A percentile compares a stretch with the other conserved stretches of the same genome.
Evolutionary conservation across 2,329 filamentous ascomycete genomes (phyloP).

Genomic region (Colletotrichum destructivum): DNA sequence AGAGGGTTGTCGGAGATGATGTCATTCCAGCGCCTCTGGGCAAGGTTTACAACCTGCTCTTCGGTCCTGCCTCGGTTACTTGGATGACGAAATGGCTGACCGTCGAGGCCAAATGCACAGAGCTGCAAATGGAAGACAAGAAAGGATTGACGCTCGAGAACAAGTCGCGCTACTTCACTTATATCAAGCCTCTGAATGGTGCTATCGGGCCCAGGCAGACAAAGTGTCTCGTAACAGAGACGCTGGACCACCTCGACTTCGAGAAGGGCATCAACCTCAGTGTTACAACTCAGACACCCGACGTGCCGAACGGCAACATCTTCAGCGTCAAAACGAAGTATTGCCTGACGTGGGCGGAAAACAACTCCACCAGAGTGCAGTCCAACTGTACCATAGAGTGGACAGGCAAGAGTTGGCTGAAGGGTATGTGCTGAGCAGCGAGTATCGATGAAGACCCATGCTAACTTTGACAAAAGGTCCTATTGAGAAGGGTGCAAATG

Average conservation of each 20-base stretch:
- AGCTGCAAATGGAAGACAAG: constrained; percentile 90
- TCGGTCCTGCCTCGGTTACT: constrained; percentile 82
- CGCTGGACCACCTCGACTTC: constrained; percentile 85
- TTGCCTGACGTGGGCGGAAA: constrained; percentile 92
- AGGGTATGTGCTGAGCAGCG: constrained; percentile 72
- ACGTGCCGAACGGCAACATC: constrained; percentile 93
- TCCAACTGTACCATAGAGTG: constrained; percentile 95
- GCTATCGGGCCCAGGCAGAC: constrained; percentile 94
- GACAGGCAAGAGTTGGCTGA: constrained; percentile 98
- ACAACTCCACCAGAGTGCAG: constrained; percentile 86
- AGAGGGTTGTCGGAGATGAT: constrained; percentile 89
- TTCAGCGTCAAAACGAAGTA: constrained; percentile 96
- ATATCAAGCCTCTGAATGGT: constrained; percentile 90
- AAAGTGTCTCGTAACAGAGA: constrained; percentile 91
- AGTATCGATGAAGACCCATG: neutral
- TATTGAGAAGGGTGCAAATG: constrained; percentile 95
- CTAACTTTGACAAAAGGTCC: constrained; percentile 73
- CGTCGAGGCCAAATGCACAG: constrained; percentile 88
- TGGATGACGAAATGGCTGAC: constrained; percentile 92
- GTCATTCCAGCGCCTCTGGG: constrained; percentile 89
- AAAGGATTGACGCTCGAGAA: constrained; percentile 83
- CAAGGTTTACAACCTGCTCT: constrained; percentile 90
- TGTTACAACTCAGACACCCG: constrained; percentile 89
- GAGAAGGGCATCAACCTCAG: constrained; percentile 90
- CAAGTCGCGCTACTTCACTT: constrained; percentile 82